Base-by-base conservation (phyloP, 202 grass and related monocot species). In the Zoysia matrella region DNA sequence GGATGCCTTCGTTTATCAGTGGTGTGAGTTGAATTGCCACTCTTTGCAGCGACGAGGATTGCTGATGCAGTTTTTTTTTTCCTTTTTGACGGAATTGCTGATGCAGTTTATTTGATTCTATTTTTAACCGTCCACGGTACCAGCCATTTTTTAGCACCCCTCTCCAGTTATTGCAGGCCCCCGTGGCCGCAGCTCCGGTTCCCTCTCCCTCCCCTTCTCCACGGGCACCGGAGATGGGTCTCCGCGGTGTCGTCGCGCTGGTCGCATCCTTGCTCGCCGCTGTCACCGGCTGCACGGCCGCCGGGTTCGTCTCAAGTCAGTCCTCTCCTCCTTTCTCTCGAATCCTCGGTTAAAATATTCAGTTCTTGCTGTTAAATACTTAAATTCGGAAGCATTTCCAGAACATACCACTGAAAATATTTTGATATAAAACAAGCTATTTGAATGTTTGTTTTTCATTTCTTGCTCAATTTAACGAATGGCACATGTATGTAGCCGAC, bases 271-370 rank as follows among this genome's bases (percentile, higher is more conserved):
- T 89, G 53, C 54, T 99, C 84, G 45, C 80, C 52, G 63, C 53
- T 18, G n/a, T 58, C 41, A 18, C 78, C 52, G 78, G 83, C 39
- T 78, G 81, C 39, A 71, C 87, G 1, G 50, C 73, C 30, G 84
- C 88, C 47, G 79, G 87, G 53, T 92, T 93, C 80, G 85, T 95
- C 77, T 89, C 92, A 67, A 85, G 95, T 95, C 40, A 11, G 58
- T 65, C 71, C 9, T 61, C 54, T 6, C 22, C 42, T 30, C 22
- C 0, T 30, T 3, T 45, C 6, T 0, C 22, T 30, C 6, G 0
- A 41, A 46, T 75, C 47, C 54, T 8, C 63, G 51, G 39, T 56
- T 14, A 53, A 58, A 30, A 30, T 30, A 30, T 30, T 30, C 22
- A 30, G 22, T 30, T 30, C 22, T 30, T 30, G 22, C 22, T 30